Percentiles rank a stretch among this genome's conserved stretches.
phyloP scores from a whole-genome alignment of 257 asterid species.

The Anisodus tanguticus region DNA sequence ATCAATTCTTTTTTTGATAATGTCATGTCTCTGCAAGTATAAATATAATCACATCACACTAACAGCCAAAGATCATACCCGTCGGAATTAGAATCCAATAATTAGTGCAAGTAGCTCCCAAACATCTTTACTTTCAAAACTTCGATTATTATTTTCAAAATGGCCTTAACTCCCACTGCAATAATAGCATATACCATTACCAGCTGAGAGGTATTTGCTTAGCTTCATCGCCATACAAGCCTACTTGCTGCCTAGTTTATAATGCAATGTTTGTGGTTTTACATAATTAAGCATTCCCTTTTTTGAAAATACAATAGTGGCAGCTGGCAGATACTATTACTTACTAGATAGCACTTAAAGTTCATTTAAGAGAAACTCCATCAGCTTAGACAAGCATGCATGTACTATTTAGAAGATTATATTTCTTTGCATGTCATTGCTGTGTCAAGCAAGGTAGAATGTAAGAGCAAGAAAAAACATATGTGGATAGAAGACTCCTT shows the following conservation, averaged over 20 bases:
- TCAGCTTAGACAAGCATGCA: neutral
- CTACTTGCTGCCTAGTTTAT: conserved; percentile 8
- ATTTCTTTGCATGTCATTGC: neutral
- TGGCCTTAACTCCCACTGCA: neutral
- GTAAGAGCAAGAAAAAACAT: too few relatives aligned
- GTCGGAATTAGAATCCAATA: neutral
- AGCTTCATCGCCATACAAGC: neutral
- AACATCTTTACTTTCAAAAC: neutral
- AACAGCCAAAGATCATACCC: conserved; percentile 22
- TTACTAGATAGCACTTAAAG: neutral
- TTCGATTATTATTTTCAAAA: neutral
- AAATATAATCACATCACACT: conserved; percentile 37
- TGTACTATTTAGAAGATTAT: neutral
- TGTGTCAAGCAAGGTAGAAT: too few relatives aligned
- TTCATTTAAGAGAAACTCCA: neutral
- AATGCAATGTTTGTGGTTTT: neutral
- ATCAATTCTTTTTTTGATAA: conserved; percentile 91
- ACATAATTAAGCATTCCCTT: neutral
- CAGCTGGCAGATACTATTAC: too few relatives aligned
- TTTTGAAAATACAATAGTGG: neutral
- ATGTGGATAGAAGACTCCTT: too few relatives aligned
- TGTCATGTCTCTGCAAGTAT: conserved; percentile 87
- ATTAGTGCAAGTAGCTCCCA: neutral
- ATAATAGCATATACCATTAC: neutral
- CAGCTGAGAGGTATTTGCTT: neutral